Percentiles rank a stretch among this genome's conserved stretches.
These are phyloP conservation scores for Globisporangium irregulare DNA, from an alignment of 352 stramenopile genomes.

Conservation along the genomic window DNA sequence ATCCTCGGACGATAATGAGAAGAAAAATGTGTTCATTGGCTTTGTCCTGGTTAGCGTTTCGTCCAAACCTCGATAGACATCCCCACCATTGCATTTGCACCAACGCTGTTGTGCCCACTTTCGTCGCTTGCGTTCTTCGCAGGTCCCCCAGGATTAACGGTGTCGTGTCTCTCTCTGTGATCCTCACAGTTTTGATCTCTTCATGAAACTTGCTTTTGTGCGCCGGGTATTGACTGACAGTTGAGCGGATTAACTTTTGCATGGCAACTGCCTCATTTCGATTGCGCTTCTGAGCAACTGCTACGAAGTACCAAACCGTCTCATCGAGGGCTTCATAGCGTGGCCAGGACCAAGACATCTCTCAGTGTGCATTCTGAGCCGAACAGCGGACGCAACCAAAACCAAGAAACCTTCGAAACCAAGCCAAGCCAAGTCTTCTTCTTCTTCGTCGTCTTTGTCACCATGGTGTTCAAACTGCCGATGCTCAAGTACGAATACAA, in stretches of 20 bases:
- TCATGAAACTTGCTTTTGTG: no score
- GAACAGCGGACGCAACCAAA: background rate
- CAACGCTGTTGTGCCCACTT: no score
- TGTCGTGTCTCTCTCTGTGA: no score
- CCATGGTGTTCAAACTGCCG: conserved; percentile 39
- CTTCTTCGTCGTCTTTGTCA: background rate
- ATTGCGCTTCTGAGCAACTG: background rate
- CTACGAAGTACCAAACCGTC: background rate
- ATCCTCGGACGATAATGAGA: no score
- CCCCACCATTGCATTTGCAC: no score
- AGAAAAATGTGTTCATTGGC: no score
- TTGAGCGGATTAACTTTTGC: background rate
- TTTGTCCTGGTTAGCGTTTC: no score
- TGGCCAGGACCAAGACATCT: no score
- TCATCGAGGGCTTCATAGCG: background rate
- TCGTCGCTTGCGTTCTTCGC: no score
- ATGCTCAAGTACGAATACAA: conserved; percentile 53
- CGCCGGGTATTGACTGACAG: background rate
- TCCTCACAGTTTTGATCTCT: background rate
- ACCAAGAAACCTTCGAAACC: no score
- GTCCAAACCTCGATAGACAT: no score
- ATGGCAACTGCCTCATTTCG: background rate
- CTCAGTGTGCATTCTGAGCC: conserved; percentile 5
- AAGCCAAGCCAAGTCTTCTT: background rate
- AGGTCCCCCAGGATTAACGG: no score